Conservation (phyloP, 2,329 filamentous ascomycete genomes). For the Tolypocladium tropicale region DNA sequence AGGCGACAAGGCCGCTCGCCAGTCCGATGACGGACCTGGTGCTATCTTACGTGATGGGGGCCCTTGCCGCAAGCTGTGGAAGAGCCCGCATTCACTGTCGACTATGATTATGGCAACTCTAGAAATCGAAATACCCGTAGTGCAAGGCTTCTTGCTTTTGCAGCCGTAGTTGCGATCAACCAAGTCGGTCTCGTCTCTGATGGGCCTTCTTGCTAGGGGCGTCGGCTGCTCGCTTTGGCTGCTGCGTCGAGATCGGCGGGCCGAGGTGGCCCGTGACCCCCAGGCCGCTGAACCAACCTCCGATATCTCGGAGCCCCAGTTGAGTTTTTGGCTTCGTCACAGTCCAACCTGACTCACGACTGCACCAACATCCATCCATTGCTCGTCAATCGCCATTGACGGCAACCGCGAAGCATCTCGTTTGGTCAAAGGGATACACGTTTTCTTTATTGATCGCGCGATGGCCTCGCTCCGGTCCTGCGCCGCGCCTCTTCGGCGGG, state of each 20-base stretch:
- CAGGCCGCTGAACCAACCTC: conserved; percentile 3
- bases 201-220: too few relatives aligned
- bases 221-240: too few relatives aligned
- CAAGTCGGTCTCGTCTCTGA: too few relatives aligned
- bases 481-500: conserved; percentile 28
- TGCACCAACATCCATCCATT: background rate
- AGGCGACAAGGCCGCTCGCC: too few relatives aligned
- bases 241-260: background rate
- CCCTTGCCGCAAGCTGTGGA: background rate
- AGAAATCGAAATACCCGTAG: background rate
- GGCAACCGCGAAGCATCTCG: background rate
- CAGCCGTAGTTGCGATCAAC: background rate
- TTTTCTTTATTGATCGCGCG: conserved; percentile 10
- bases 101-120: background rate
- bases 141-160: background rate
- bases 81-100: background rate
- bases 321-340: conserved; percentile 3
- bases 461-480: conserved; percentile 37
- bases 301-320: conserved; percentile 9
- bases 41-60: conserved; percentile 1
- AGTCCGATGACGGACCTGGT: background rate
- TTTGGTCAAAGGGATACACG: background rate
- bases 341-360: background rate
- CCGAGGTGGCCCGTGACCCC: background rate
- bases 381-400: background rate